A percentile compares a stretch with the other conserved stretches of the same genome.
These are phyloP conservation scores for Camelina laxa DNA, from an alignment of 345 rosid species.

Conservation along the genomic window DNA sequence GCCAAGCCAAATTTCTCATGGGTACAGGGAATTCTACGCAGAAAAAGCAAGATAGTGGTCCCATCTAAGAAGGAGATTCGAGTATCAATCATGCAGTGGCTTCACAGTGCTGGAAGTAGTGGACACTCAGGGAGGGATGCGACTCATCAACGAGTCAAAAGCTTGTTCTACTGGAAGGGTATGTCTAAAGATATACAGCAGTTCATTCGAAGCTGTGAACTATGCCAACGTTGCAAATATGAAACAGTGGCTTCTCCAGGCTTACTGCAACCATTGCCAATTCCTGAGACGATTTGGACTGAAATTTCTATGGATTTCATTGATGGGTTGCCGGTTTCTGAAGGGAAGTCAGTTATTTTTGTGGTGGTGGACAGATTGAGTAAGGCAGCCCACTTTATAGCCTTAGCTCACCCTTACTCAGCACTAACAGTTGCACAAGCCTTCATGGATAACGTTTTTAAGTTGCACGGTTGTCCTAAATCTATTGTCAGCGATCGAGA, in stretches of 20 bases:
- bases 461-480: background rate
- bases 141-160: background rate
- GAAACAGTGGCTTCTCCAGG: background rate
- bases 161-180: background rate
- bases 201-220: background rate
- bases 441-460: no score
- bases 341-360: background rate
- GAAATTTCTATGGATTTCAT: background rate
- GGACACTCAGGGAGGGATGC: background rate
- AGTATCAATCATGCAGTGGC: no score
- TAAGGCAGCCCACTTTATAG: background rate
- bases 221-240: background rate
- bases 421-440: rapidly evolving
- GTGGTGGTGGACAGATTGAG: background rate
- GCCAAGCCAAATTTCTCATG: no score
- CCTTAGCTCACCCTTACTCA: background rate
- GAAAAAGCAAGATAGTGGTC: no score
- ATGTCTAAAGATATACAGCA: background rate
- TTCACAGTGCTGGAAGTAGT: no score
- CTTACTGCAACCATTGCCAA: rapidly evolving
- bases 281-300: background rate
- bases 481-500: background rate
- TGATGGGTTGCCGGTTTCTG: rapidly evolving
- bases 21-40: no score
- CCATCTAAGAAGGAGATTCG: no score